Evolutionary conservation across 495 filamentous ascomycete genomes (phyloP), one percentile per base, ranked within the genome.

Genomic region (Neurospora sp.): DNA sequence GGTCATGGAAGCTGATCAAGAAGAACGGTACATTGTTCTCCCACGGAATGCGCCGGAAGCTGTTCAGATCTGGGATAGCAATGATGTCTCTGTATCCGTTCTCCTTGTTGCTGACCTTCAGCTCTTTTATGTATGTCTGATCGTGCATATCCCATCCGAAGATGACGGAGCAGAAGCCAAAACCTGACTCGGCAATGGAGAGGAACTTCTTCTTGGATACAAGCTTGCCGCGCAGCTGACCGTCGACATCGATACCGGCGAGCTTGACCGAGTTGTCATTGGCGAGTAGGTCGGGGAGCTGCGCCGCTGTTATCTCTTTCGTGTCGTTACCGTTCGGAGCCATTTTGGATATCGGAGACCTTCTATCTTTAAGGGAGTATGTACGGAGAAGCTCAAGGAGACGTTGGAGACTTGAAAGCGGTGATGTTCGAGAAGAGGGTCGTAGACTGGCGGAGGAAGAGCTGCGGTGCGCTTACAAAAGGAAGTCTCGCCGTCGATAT

Each of bases 71-170:
- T 5, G 93, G 89, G 1, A 93, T 84, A 1, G 96, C 96, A 70
- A 98, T 86, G 27, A 99, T 81, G 80, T 99, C 96, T 69, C 92
- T 87, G 79, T 97, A 98, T 39, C 96, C 96, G 77, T 97, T 99
- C 75, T 94, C 90, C 79, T 92, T 91, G 81, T 97, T 98, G 83
- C 92, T 94, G 79, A 98, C 91, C 76, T 88, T 88, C 69, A 98
- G 88, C 82, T 98, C 94, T 72, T 86, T 84, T 79, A 89, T 90
- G 78, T 99, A 98, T 9, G 93, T 96, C 79, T 87, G 86, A 78
- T 99, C 96, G 82, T 98, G 95, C 93, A 97, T 97, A 76, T 99
- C 96, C 95, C 95, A 98, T 77, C 94, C 96, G 77, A 97, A 98
- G 42, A 99, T 88, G 72, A 98, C 94, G 4, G 92, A 95, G 85